Base-by-base conservation (phyloP, 148 eudicot species). In the Spergularia bocconei region DNA sequence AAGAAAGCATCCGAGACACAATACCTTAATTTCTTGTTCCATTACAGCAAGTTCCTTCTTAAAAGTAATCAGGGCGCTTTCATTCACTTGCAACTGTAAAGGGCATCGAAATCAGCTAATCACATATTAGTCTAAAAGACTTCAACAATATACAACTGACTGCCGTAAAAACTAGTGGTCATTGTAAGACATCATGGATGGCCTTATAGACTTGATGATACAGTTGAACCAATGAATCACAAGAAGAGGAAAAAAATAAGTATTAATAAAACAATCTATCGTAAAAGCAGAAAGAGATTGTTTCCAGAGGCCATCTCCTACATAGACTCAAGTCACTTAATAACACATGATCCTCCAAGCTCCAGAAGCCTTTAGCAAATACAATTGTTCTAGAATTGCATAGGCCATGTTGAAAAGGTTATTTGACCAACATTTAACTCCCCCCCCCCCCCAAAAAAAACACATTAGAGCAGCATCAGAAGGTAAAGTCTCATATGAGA, bases 21-120 rank as follows among this genome's bases (percentile, higher is more conserved):
- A 70, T 62, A 93, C 98, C 99, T 95, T 88, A 72, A 95, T 75
- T 84, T 95, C 97, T 72, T 75, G 85, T 73, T 89, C 97, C 72
- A 84, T 59, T n/a, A 76, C 86, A 57, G 98, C 92, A 80, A 95
- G 96, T 71, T 92, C 98, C 73, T 86, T 84, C 82, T 91, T 92
- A 71, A 91, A 89, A 75, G 85, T 71, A 81, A 86, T 81, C 77
- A 95, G 82, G 38, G 84, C 86, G 58, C 79, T 89, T 73, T 95
- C 98, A 78, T 83, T 91, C 57, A 54, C 81, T 65, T 82, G 86
- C 84, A 95, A 76, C 99, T 95, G 88, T 71, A 75, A 6, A 50
- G 17, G 57, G 57, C 68, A 72, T 33, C 19, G 52, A 76, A 13
- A 53, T 44, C 29, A 36, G 62, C 15, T 51, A 59, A 57, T 41